A percentile compares a stretch with the other conserved stretches of the same genome.
Conservation (phyloP, 768 basidiomycete species). For the Solioccasus polychromus region DNA sequence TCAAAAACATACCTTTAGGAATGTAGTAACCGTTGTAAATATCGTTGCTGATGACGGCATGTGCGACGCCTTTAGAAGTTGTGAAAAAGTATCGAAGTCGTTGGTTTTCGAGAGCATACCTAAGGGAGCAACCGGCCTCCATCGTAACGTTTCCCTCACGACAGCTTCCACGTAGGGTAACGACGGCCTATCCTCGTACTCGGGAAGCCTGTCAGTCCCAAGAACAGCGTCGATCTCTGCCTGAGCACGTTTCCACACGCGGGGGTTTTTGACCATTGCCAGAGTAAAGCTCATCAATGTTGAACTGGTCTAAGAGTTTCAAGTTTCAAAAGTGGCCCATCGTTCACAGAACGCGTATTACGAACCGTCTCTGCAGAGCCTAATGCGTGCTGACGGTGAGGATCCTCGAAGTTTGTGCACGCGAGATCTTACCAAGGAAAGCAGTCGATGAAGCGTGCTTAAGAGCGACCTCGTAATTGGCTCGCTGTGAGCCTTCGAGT, state of each 20-base stretch:
- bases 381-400: not conserved
- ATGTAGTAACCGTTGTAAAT: slow-evolving; percentile 43
- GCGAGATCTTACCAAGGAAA: slow-evolving; percentile 3
- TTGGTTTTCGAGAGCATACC: no score
- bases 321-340: not conserved
- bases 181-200: slow-evolving; percentile 3
- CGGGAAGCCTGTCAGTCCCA: not conserved
- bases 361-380: not conserved
- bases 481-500: not conserved
- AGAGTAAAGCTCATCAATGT: not conserved
- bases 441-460: slow-evolving; percentile 5
- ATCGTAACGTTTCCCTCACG: slow-evolving; percentile 15
- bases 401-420: not conserved
- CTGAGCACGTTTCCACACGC: not conserved
- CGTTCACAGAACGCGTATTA: not conserved
- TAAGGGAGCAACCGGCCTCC: slow-evolving; percentile 11
- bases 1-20: slow-evolving; percentile 37
- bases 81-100: not conserved
- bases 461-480: not conserved
- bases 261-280: not conserved
- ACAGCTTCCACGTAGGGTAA: slow-evolving; percentile 15
- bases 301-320: not conserved
- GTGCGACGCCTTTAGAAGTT: not conserved
- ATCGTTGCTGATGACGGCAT: slow-evolving; percentile 16
- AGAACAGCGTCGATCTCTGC: slow-evolving; percentile 2